phyloP scores from a whole-genome alignment of 495 filamentous ascomycete species.

The Lineolata rhizophorae region DNA sequence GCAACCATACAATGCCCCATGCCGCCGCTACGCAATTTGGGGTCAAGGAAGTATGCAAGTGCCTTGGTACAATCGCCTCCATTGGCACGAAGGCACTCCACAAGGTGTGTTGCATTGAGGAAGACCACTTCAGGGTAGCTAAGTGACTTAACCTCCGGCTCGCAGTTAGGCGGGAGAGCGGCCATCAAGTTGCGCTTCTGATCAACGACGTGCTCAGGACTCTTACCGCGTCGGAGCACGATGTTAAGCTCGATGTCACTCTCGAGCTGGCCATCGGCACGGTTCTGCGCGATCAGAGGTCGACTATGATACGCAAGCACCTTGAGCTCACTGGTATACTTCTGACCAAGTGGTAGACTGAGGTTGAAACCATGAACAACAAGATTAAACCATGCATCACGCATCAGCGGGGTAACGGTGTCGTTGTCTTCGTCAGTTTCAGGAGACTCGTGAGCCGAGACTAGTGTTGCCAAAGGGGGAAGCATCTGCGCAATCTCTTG shows the following conservation, averaged over 20 bases:
- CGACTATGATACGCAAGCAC: constrained; percentile 68
- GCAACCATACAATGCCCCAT: constrained; percentile 74
- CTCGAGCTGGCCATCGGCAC: constrained; percentile 70
- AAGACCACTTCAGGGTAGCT: constrained; percentile 81
- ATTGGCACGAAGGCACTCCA: constrained; percentile 65
- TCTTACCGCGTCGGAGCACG: constrained; percentile 62
- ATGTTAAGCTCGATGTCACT: constrained; percentile 92
- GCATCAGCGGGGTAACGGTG: constrained; percentile 34
- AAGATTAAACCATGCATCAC: constrained; percentile 95
- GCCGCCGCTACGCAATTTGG: constrained; percentile 52
- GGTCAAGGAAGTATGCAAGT: constrained; percentile 78
- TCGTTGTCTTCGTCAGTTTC: constrained; percentile 27
- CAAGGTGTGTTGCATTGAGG: constrained; percentile 61
- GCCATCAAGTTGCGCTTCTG: constrained; percentile 56
- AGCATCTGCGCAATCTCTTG: constrained; percentile 69
- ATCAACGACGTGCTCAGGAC: constrained; percentile 47
- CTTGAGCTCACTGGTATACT: constrained; percentile 47
- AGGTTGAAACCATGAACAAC: constrained; percentile 78
- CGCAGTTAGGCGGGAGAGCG: constrained; percentile 43
- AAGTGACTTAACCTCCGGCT: constrained; percentile 54
- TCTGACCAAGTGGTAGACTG: constrained; percentile 40
- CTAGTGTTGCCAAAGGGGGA: constrained; percentile 55
- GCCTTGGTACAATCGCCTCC: constrained; percentile 73
- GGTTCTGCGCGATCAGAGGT: constrained; percentile 61
- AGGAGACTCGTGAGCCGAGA: constrained; percentile 30